A percentile compares a stretch with the other conserved stretches of the same genome.
phyloP scores from a whole-genome alignment of 192 early-diverging fungal species.

The Backusella circina region DNA sequence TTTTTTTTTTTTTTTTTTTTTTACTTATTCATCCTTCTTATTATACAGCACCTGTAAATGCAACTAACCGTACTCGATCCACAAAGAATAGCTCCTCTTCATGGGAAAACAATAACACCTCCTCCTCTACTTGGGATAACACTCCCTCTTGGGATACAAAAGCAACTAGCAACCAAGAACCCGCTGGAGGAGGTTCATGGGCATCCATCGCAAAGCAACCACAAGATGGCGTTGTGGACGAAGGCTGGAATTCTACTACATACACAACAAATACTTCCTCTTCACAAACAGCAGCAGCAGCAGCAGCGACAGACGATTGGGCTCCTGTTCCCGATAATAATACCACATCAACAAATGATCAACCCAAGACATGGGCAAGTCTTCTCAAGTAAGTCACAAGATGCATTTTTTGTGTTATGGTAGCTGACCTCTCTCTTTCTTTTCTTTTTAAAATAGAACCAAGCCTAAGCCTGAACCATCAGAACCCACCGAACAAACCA shows the following conservation, averaged over 20 bases:
- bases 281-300: neutral
- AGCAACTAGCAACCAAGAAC: neutral
- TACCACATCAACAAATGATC: conserved; percentile 12
- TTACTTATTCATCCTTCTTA: too few relatives aligned
- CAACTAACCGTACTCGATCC: neutral
- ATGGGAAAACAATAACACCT: neutral
- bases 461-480: conserved; percentile 43
- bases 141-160: conserved; percentile 2
- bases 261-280: conserved; percentile 1
- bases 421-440: neutral
- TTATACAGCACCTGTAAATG: neutral
- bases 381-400: conserved; percentile 22
- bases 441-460: neutral
- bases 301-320: conserved; percentile 19
- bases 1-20: too few relatives aligned
- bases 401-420: neutral
- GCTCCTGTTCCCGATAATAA: conserved; percentile 9
- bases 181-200: conserved; percentile 35
- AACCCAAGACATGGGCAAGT: conserved; percentile 29
- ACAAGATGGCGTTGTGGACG: conserved; percentile 1
- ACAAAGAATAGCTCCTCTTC: neutral
- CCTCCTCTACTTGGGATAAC: neutral
- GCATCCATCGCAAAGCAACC: conserved; percentile 30
- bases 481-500: conserved; percentile 15
- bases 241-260: neutral